Evolutionary conservation across 371 early-diverging fungal genomes (phyloP), one percentile per base, ranked within the genome.

Genomic region (Mucor plumbeus): DNA sequence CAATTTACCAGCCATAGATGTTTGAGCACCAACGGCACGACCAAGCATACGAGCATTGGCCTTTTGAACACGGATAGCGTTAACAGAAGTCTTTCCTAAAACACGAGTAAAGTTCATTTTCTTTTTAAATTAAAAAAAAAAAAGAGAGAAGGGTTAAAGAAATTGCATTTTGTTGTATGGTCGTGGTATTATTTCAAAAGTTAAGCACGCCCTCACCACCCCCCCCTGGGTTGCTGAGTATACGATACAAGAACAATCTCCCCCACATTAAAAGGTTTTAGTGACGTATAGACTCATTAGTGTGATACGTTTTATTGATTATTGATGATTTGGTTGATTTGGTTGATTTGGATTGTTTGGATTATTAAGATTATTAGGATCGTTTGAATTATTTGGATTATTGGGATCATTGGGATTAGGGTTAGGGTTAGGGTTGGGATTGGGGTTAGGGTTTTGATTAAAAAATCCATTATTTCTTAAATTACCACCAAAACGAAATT

Each of bases 401-500:
- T n/a, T n/a, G n/a, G n/a, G n/a, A n/a, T n/a, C n/a, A n/a, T n/a
- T 54, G 1, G 31, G 11, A 26, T 54, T 53, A 17, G 38, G 38
- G 4, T 53, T 53, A 8, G 53, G 21, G 31, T 53, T 53, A 0
- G 26, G 53, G 33, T 31, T 33, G 5, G 4, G 13, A 44, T n/a
- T 44, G 7, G 44, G 15, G 9, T 44, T 44, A 2, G 1, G 9
- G 5, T 38, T 38, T 26, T 26, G 26, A 44, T 56, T 56, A 8
- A n/a, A 35, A 10, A 56, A n/a, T 5, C 56, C 56, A n/a, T 61
- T 43, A 7, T 61, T 41, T 34, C 43, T 21, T 17, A 43, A n/a
- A 44, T 61, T 61, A 19, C 64, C 64, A 19, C 58, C 58, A 61
- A 67, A 67, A 36, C 88, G 79, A 65, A 85, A 84, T 58, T 89